A percentile compares a stretch with the other conserved stretches of the same genome.
These are phyloP conservation scores for Talaromyces nanjingensis DNA, from an alignment of 495 filamentous ascomycete species.

Conservation along the genomic window DNA sequence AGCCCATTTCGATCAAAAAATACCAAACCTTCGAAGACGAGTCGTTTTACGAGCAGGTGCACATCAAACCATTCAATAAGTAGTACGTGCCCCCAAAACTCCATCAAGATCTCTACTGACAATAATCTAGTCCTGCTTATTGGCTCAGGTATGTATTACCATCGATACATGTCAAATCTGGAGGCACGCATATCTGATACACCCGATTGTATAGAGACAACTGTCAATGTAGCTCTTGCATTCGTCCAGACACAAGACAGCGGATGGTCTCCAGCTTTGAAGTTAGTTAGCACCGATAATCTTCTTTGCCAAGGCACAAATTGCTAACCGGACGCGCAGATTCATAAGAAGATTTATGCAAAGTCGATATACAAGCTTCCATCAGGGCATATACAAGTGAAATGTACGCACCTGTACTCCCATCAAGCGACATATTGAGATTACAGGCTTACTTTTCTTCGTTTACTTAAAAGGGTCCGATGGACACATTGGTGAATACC, in stretches of 20 bases:
- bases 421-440: neutral
- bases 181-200: neutral
- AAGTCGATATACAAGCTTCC: slow-evolving; percentile 20
- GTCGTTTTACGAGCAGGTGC: neutral
- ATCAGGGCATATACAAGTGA: slow-evolving; percentile 3
- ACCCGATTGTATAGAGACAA: slow-evolving; percentile 53
- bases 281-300: slow-evolving; percentile 34
- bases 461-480: slow-evolving; percentile 25
- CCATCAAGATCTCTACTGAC: neutral
- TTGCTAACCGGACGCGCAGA: slow-evolving; percentile 22
- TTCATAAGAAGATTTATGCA: slow-evolving; percentile 46
- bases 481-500: slow-evolving; percentile 51
- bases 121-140: slow-evolving; percentile 1
- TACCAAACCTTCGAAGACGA: neutral
- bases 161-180: neutral
- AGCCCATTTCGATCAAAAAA: neutral
- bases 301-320: slow-evolving; percentile 3
- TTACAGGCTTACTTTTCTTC: neutral
- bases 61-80: neutral
- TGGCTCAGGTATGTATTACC: slow-evolving; percentile 8
- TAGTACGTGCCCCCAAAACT: neutral
- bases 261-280: slow-evolving; percentile 64
- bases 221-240: slow-evolving; percentile 67
- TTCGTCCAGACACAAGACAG: slow-evolving; percentile 73
- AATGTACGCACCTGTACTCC: slow-evolving; percentile 22